Evolutionary conservation across 805 yeast genomes (phyloP), one percentile per base, ranked within the genome.

Genomic region (Tetrapisispora taiwanensis): DNA sequence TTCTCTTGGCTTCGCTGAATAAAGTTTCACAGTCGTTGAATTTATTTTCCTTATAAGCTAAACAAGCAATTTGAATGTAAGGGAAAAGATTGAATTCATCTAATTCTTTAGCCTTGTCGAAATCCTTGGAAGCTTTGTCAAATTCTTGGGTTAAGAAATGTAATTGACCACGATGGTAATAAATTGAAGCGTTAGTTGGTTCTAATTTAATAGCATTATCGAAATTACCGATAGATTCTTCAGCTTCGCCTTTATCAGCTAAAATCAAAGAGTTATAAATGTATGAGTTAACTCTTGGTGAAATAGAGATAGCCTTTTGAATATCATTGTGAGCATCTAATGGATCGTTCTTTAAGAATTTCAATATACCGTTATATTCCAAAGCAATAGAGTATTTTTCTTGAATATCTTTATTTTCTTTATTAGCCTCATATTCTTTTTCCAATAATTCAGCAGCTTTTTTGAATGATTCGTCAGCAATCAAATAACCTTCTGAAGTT

Each of bases 111-210:
- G 95, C 83, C 66, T 79, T 81, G 55, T 74, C 74, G 61, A 88
- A 92, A 67, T 84, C 79, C 34, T 63, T 68, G 57, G 79, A 75
- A 31, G 98, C 97, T 51, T 78, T 72, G 32, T 67, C 68, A 58
- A 84, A 77, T 48, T 86, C 84, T 49, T 81, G 81, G 49, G 85
- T 78, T 57, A 92, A 70, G 69, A 89, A 90, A 64, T 75, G 77
- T 61, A 89, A 74, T 75, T 92, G 99, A 54, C 95, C 98, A 63
- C 83, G 79, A 69, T 92, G 98, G 72, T 92, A 92, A 71, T 81
- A 85, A 52, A 83, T 76, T 59, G 92, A 95, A 30, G 92, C 79
- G 57, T 79, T 77, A 20, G 75, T 68, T 41, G 90, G 78, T 58
- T 85, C 81, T 49, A 83, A 59, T 47, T 72, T 68, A 48, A 79